Evolutionary conservation across 352 stramenopile species (phyloP).

Genomic region (Phytophthora crassamura): DNA sequence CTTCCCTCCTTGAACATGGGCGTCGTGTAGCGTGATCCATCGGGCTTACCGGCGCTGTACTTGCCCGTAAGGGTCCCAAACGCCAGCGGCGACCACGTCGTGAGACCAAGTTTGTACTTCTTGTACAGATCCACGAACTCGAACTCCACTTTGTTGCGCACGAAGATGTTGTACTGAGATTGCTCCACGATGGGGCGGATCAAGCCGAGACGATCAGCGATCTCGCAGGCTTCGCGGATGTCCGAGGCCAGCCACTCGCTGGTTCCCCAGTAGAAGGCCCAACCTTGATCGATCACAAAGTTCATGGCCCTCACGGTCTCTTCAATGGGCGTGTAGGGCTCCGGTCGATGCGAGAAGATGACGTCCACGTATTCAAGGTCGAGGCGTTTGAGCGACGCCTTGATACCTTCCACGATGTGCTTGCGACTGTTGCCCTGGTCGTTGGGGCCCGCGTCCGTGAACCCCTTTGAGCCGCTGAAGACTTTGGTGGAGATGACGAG

Average conservation of each 20-base stretch:
- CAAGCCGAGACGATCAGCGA: conserved; percentile 27
- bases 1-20: not conserved
- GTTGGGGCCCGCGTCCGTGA: conserved; percentile 3
- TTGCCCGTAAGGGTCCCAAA: conserved; percentile 65
- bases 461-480: conserved; percentile 17
- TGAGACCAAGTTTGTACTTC: too few species aligned
- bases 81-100: not conserved
- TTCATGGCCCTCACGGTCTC: too few species aligned
- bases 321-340: conserved; percentile 31
- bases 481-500: not conserved
- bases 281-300: too few species aligned
- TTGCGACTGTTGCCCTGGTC: conserved; percentile 9
- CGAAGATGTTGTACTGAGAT: conserved; percentile 69
- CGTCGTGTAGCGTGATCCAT: conserved; percentile 33
- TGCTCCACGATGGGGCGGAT: conserved; percentile 50
- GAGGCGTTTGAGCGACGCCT: conserved; percentile 29
- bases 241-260: conserved; percentile 27
- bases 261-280: too few species aligned
- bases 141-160: conserved; percentile 62
- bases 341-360: conserved; percentile 38
- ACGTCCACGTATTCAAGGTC: conserved; percentile 38
- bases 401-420: conserved; percentile 17
- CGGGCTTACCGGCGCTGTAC: conserved; percentile 47
- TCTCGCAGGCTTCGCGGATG: conserved; percentile 44
- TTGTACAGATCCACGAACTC: conserved; percentile 30